Evolutionary conservation across 768 basidiomycete species (phyloP), one percentile per base, ranked within the genome.

Genomic region (Psilocybe subaeruginosa): DNA sequence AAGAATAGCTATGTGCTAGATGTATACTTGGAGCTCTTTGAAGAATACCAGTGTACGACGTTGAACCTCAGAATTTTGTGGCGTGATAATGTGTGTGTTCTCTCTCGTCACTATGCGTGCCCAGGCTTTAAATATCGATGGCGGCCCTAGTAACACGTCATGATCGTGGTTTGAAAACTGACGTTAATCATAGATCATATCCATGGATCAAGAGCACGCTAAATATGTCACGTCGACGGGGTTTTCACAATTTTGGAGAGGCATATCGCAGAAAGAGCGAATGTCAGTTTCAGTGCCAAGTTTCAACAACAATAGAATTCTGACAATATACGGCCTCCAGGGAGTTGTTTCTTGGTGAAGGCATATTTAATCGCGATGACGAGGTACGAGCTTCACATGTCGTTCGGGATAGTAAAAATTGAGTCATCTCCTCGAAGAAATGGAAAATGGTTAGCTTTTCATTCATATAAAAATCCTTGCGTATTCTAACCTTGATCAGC

Each of bases 301-400:
- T 47, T 23, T 54, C 11, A 23, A 30, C 8, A 41, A 27, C 9
- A 58, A 23, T 27, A 48, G n/a, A n/a, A 19, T 45, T 11, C 23
- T 48, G 12, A 37, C 43, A 12, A 17, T 61, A 19, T 59, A 59
- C 9, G 27, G 31, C 17, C 30, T 60, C 51, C 68, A 83, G 82
- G 82, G 79, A 83, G 63, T 78, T 77, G 8, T 87, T 90, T 69
- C 77, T 92, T n/a, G 91, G 91, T 3, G 78, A 83, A 63, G 89
- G 90, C 2, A 91, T 92, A 41, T 92, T 92, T 72, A 91, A 91
- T 64, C 81, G 89, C 14, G 90, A 91, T 70, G 90, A 88, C 66
- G 84, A 87, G 73, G 86, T 85, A 69, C 73, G 78, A 63, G 49
- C 31, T 41, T 55, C 33, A 47, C 8, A 43, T 37, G n/a, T 30